phyloP scores from a whole-genome alignment of 2,329 filamentous ascomycete genomes.

The Exophiala phaeomuriformis region DNA sequence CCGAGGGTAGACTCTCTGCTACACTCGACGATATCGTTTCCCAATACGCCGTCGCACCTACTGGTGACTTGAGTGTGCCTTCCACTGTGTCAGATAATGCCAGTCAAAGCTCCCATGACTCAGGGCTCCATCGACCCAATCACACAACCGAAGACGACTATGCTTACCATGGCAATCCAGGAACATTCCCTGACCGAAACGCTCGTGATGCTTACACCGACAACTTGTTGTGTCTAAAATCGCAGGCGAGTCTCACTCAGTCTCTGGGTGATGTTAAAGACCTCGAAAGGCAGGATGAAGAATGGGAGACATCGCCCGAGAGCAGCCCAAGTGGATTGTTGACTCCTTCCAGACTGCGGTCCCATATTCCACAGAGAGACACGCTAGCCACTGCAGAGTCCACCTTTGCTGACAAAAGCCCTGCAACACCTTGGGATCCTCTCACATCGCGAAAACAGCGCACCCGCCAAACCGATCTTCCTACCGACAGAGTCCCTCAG shows the following conservation, averaged over 20 bases:
- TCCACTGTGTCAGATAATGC: neutral
- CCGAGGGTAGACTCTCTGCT: slow-evolving; percentile 2
- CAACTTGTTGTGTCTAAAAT: no score
- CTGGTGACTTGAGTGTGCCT: neutral
- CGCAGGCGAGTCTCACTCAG: neutral
- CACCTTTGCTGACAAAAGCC: slow-evolving; percentile 4
- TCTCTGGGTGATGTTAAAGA: neutral
- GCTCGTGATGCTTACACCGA: no score
- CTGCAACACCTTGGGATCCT: slow-evolving; percentile 19
- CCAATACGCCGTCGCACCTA: slow-evolving; percentile 10
- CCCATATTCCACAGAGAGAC: slow-evolving; percentile 14
- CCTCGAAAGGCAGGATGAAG: slow-evolving; percentile 2
- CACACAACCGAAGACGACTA: no score
- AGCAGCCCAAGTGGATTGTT: slow-evolving; percentile 16
- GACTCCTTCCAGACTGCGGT: slow-evolving; percentile 17
- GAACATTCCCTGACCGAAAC: no score
- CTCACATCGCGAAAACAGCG: neutral
- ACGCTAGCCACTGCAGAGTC: slow-evolving; percentile 5
- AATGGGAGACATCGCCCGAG: slow-evolving; percentile 11
- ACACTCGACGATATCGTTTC: slow-evolving; percentile 20
- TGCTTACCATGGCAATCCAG: no score
- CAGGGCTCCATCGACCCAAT: neutral
- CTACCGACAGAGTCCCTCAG: neutral
- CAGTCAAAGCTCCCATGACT: neutral
- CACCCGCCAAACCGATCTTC: neutral